Evolutionary conservation across 495 filamentous ascomycete species (phyloP).

Genomic region (Penicillium silybi): DNA sequence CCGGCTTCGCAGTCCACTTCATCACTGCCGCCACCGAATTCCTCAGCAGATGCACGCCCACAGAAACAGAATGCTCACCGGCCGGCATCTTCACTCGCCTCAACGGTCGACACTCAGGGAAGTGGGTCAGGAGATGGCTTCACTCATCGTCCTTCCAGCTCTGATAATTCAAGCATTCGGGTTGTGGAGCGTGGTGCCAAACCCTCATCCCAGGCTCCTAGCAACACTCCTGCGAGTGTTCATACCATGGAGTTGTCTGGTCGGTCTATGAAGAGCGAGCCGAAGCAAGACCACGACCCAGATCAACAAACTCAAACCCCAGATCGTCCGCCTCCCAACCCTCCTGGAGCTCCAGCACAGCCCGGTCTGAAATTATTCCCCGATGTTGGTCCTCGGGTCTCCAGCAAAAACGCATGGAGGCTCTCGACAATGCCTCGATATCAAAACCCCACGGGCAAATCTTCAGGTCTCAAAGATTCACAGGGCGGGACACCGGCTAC

Average conservation of each 20-base stretch:
- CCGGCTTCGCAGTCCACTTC: slow-evolving; percentile 6
- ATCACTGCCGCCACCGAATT: slow-evolving; percentile 1
- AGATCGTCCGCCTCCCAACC: slow-evolving; percentile 8
- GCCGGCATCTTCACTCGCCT: slow-evolving; percentile 6
- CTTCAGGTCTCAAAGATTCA: neutral
- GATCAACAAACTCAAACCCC: neutral
- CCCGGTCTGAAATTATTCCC: slow-evolving; percentile 38
- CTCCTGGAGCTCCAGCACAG: slow-evolving; percentile 11
- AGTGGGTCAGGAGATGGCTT: slow-evolving; percentile 5
- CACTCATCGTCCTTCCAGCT: slow-evolving; percentile 8
- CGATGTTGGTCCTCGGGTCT: slow-evolving; percentile 29
- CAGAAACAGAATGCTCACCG: neutral
- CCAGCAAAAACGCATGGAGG: slow-evolving; percentile 28
- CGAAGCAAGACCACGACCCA: slow-evolving; percentile 1
- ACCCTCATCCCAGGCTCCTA: neutral
- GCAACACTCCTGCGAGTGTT: neutral
- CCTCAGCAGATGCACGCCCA: slow-evolving; percentile 1
- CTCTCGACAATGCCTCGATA: slow-evolving; percentile 22
- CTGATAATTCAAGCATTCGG: slow-evolving; percentile 3
- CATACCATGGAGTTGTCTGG: neutral
- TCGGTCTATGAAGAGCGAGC: slow-evolving; percentile 1
- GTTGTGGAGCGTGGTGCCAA: neutral
- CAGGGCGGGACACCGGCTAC: neutral
- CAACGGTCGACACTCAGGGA: slow-evolving; percentile 2
- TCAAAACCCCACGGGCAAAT: slow-evolving; percentile 10